phyloP scores from a whole-genome alignment of 1,284 basidiomycete genomes.

The Sporisorium sorghi region DNA sequence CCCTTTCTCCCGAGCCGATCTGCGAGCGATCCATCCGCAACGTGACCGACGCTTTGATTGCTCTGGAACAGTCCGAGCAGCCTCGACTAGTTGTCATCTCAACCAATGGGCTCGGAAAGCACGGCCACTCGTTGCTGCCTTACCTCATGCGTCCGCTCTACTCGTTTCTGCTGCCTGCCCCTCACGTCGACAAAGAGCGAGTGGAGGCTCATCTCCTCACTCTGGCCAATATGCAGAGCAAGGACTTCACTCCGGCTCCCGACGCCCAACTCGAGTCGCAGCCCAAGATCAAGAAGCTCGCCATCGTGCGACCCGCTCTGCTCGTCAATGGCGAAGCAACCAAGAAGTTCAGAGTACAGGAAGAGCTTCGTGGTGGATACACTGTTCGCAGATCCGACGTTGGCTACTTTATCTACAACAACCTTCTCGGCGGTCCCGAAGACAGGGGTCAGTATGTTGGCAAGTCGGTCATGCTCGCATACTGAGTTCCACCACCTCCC shows the following conservation, averaged over 20 bases:
- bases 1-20: background rate
- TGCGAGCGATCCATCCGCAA: background rate
- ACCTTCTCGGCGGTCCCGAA: background rate
- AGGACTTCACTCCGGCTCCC: background rate
- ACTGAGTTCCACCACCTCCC: background rate
- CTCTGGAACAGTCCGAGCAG: background rate
- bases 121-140: background rate
- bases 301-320: background rate
- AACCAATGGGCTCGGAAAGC: background rate
- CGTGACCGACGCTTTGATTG: background rate
- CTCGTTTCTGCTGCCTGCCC: background rate
- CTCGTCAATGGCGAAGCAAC: background rate
- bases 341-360: background rate
- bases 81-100: background rate
- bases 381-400: background rate
- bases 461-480: background rate
- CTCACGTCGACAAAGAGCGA: background rate
- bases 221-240: background rate
- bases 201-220: background rate
- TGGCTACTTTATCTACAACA: background rate
- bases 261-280: background rate
- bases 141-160: constrained; percentile 1
- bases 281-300: constrained; percentile 2
- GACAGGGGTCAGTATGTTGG: background rate
- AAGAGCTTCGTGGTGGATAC: background rate